Evolutionary conservation across 225 moss, liverwort and hornwort species (phyloP).

Genomic region (Ulota crispa): DNA sequence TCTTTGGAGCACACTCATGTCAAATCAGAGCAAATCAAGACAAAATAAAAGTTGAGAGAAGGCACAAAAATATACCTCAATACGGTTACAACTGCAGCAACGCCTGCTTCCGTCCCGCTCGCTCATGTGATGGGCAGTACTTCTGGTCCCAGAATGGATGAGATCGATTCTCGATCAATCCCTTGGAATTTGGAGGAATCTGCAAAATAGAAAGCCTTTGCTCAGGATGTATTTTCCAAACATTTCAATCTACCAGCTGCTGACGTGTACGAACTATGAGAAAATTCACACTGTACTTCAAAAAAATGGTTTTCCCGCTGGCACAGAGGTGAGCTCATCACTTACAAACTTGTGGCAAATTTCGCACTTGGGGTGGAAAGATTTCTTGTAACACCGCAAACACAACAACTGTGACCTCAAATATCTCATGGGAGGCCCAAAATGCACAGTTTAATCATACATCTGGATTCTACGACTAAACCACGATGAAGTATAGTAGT

Average conservation of each 20-base stretch:
- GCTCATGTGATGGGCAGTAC: constrained; percentile 89
- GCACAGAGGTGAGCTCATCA: background rate
- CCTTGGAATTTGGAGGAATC: constrained; percentile 86
- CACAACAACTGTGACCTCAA: constrained; percentile 6
- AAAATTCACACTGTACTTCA: background rate
- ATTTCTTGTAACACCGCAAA: constrained; percentile 71
- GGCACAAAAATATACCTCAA: constrained; percentile 60
- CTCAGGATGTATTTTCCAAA: constrained; percentile 10
- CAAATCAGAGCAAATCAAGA: too few relatives aligned
- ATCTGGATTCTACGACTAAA: too few relatives aligned
- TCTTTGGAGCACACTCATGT: too few relatives aligned
- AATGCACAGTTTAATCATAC: background rate
- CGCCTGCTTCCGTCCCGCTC: constrained; percentile 80
- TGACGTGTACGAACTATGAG: background rate
- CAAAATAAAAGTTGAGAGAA: background rate
- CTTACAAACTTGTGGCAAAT: constrained; percentile 82
- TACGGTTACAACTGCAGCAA: constrained; percentile 96
- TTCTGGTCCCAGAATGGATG: constrained; percentile 98
- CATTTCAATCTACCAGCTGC: background rate
- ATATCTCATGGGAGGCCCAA: background rate
- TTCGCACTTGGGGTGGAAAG: constrained; percentile 96
- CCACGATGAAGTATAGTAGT: constrained; percentile 20
- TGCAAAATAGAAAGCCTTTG: constrained; percentile 30
- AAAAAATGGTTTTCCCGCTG: background rate
- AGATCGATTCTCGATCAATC: constrained; percentile 89